Evolutionary conservation across 768 basidiomycete genomes (phyloP).

Genomic region (Rhizopogon roseolus): DNA sequence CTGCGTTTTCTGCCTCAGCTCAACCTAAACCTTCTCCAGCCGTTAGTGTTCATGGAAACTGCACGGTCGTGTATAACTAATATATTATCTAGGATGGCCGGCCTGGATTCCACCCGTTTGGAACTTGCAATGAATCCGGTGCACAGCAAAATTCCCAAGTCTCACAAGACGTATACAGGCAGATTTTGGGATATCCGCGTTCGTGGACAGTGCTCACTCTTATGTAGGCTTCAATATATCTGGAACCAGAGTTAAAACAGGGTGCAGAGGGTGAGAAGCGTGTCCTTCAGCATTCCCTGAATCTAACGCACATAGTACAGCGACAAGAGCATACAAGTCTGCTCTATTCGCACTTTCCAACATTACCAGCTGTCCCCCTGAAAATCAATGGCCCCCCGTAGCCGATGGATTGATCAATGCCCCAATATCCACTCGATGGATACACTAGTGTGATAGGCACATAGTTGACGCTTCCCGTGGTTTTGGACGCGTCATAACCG

Average conservation of each 20-base stretch:
- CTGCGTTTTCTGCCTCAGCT: constrained; percentile 41
- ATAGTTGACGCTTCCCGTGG: background rate
- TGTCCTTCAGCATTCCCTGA: background rate
- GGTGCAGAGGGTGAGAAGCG: constrained; percentile 44
- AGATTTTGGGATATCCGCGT: background rate
- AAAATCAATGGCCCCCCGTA: constrained; percentile 23
- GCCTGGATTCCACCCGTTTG: background rate
- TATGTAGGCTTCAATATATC: constrained; percentile 9
- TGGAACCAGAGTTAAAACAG: constrained; percentile 31
- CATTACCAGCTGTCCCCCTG: constrained; percentile 20
- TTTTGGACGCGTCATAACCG: background rate
- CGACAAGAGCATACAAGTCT: constrained; percentile 70
- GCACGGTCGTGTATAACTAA: background rate
- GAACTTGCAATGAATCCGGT: background rate
- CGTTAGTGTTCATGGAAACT: background rate
- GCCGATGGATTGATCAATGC: constrained; percentile 27
- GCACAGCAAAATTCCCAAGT: background rate
- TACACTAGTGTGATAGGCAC: constrained; percentile 21
- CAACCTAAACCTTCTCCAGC: constrained; percentile 19
- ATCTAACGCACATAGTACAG: constrained; percentile 29
- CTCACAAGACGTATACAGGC: background rate
- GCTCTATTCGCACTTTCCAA: constrained; percentile 64
- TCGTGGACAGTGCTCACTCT: background rate
- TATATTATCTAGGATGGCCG: background rate
- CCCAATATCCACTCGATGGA: constrained; percentile 29